Base-by-base conservation (phyloP, 2,329 filamentous ascomycete genomes). In the Claviceps sp. region DNA sequence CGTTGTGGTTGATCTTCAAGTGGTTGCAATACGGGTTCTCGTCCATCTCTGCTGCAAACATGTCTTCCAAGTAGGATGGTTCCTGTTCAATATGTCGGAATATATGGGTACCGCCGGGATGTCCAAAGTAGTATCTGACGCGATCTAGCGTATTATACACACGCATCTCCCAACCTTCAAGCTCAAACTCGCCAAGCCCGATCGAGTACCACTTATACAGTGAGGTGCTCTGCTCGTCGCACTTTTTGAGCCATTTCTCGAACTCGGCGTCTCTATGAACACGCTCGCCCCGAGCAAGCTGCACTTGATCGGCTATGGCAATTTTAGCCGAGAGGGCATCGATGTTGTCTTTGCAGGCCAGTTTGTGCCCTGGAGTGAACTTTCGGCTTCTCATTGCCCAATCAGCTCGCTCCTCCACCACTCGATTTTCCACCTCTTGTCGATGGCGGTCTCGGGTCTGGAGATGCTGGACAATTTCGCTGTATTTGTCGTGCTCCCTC, bases 71-170 rank as follows among this genome's bases (percentile, higher is more conserved):
- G 41, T 24, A 16, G 4, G 41, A 43, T 14, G 5, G 14, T 17
- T 30, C 44, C 2, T 16, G 5, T 10, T 14, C 6, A 5, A 14
- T 11, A 46, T 58, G 62, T n/a, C 50, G 57, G 44, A 67, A 64
- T 48, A 67, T 60, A 39, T 59, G 64, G 19, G 58, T 57, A 22
- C 64, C 62, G 1, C 54, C 56, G 2, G 16, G 0, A 34, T 61
- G 57, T 3, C 60, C 59, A 16, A 60, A 53, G 50, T 64, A 66
- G 50, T 60, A 62, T 22, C 50, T 47, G 5, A 54, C 52, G 34
- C 16, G 16, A 1, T 24, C 22, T 10, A 58, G 47, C 7, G 38
- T 45, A 2, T 5, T 52, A n/a, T 41, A 11, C 14, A 56, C 51
- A 1, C 11, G 5, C 11, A 38, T 5, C 26, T 52, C 50, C 2